Evolutionary conservation across 805 yeast genomes (phyloP), one percentile per base, ranked within the genome.

Genomic region (Metschnikowia bowlesiae): DNA sequence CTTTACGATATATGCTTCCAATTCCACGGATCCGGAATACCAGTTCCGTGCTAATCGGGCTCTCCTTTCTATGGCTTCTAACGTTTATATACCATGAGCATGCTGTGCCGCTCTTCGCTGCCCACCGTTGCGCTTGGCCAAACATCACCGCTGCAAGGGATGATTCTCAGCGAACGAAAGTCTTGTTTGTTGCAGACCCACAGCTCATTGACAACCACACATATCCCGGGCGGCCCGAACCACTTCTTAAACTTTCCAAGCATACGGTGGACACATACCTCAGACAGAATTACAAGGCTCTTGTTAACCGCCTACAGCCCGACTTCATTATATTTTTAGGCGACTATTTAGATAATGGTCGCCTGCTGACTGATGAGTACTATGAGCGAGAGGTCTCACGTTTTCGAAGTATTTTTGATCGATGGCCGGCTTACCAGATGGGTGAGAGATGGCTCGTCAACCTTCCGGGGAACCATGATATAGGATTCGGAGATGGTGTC

Each of bases 201-300:
- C 78, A 73, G 51, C 64, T 74, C 37, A 73, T 73, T 33, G 78
- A 73, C 54, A 62, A 62, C 51, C 78, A 73, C 55, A 74, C 78
- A 4, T 74, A 73, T 49, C 76, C 76, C 0, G 74, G 72, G 4
- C 63, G 78, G 28, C 65, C 64, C 54, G 52, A 51, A 10, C 40
- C 60, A 7, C 59, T 73, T 9, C 61, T 73, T 35, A 51, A 54
- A 39, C 51, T 73, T 18, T 70, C 75, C 1, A 60, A 73, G 49
- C 78, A 73, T 53, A 73, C 77, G 3, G 76, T 66, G 13, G 78
- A 73, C 49, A 54, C 58, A 11, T 72, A 72, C 52, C 44, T 73
- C 39, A 63, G 68, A 51, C 67, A 68, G 44, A 73, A 72, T 58
- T 73, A 71, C 55, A 58, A 60, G 48, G 62, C 69, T 6, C 46